Conservation (phyloP, 371 early-diverging fungal genomes). For the Syncephalastrum monosporum region DNA sequence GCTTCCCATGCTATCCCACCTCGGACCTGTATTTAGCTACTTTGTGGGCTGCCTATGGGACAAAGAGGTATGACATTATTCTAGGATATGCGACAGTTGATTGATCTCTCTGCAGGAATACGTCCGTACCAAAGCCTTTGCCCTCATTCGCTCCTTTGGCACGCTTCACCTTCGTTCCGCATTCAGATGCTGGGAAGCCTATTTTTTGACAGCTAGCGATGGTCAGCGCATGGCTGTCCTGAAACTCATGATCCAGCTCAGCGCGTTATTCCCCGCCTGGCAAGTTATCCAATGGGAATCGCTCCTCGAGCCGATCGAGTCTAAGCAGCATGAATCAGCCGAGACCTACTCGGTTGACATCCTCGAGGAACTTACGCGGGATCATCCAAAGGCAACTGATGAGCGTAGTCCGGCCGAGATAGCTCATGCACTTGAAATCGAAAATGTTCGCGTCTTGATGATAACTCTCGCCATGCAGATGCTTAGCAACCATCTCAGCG, state of each 20-base stretch:
- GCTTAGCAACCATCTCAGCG: slow-evolving; percentile 45
- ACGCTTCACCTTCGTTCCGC: slow-evolving; percentile 48
- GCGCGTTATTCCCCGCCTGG: slow-evolving; percentile 54
- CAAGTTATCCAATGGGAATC: slow-evolving; percentile 57
- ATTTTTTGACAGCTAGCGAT: slow-evolving; percentile 46
- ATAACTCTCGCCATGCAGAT: slow-evolving; percentile 51
- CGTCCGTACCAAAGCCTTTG: slow-evolving; percentile 49
- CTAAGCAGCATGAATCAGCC: slow-evolving; percentile 17
- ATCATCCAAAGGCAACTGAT: background rate
- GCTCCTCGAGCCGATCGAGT: slow-evolving; percentile 41
- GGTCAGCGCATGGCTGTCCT: slow-evolving; percentile 34
- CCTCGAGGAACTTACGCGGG: slow-evolving; percentile 16
- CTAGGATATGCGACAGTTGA: background rate
- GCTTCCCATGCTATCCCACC: slow-evolving; percentile 39
- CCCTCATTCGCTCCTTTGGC: slow-evolving; percentile 42
- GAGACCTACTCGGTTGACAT: slow-evolving; percentile 26
- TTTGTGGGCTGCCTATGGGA: slow-evolving; percentile 53
- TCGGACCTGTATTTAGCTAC: slow-evolving; percentile 55
- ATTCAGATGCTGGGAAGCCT: slow-evolving; percentile 58
- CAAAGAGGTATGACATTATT: slow-evolving; percentile 32
- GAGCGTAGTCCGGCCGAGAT: background rate
- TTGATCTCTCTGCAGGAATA: slow-evolving; percentile 35
- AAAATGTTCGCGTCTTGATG: slow-evolving; percentile 47
- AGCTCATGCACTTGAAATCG: slow-evolving; percentile 24
- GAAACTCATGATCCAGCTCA: slow-evolving; percentile 49